These are phyloP conservation scores for Alloascoidea africana DNA, from an alignment of 805 yeast genomes.

Conservation along the genomic window DNA sequence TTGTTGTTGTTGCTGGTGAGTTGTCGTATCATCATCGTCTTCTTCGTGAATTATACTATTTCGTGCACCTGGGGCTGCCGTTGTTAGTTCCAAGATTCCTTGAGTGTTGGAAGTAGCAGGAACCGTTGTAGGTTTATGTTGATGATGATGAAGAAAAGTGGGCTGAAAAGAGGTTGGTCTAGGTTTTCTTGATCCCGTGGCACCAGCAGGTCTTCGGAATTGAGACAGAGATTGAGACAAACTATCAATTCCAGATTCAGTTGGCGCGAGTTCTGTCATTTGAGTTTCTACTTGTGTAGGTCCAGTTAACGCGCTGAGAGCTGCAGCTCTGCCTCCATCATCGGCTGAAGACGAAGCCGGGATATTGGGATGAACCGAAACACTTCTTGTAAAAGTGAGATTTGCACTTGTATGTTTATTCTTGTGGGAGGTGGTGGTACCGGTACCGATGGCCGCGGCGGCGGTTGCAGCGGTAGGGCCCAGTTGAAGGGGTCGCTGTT, in stretches of 20 bases:
- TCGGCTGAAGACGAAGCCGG: not conserved
- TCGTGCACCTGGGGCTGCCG: not conserved
- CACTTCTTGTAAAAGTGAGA: not conserved
- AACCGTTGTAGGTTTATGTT: not conserved
- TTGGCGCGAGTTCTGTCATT: too few species aligned
- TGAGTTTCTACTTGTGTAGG: not conserved
- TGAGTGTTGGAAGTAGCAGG: not conserved
- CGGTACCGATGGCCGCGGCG: not conserved
- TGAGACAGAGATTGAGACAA: not conserved
- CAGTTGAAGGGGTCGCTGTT: not conserved
- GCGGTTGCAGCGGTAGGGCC: not conserved
- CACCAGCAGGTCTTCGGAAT: not conserved
- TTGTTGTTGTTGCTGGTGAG: not conserved
- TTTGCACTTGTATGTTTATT: not conserved
- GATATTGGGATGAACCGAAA: not conserved
- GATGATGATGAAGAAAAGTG: too few species aligned
- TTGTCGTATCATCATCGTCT: not conserved
- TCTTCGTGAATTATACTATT: not conserved
- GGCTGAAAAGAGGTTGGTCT: constrained; percentile 23
- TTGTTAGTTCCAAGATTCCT: too few species aligned
- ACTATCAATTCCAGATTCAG: too few species aligned
- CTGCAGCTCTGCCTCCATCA: too few species aligned
- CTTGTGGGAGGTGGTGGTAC: not conserved
- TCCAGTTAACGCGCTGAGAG: not conserved
- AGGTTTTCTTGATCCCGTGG: constrained; percentile 14